Conservation (phyloP, 2,329 filamentous ascomycete genomes). For the Colletotrichum tropicale region DNA sequence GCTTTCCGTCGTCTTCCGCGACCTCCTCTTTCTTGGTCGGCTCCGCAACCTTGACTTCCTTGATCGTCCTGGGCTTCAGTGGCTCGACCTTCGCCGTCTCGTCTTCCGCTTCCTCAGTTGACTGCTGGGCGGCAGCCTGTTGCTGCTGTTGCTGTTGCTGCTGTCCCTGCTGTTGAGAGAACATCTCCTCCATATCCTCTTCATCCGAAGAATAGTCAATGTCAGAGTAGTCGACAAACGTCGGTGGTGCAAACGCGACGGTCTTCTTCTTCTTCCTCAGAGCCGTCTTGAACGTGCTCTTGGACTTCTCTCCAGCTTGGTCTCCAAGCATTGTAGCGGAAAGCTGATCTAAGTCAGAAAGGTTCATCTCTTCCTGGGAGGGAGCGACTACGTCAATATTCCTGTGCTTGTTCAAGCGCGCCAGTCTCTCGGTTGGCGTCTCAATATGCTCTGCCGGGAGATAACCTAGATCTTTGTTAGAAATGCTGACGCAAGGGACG, state of each 20-base stretch:
- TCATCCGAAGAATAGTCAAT: conserved; percentile 85
- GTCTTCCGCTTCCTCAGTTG: conserved; percentile 43
- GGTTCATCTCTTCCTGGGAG: conserved; percentile 8
- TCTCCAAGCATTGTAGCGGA: conserved; percentile 68
- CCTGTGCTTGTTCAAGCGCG: conserved; percentile 93
- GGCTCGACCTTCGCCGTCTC: conserved; percentile 62
- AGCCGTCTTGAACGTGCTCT: conserved; percentile 81
- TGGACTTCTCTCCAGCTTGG: conserved; percentile 72
- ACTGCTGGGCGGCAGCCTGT: conserved; percentile 27
- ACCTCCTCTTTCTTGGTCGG: conserved; percentile 29
- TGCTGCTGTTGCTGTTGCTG: conserved; percentile 36
- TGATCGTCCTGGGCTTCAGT: conserved; percentile 51
- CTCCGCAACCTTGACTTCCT: conserved; percentile 42
- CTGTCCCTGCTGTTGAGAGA: conserved; percentile 36
- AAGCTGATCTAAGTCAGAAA: conserved; percentile 48
- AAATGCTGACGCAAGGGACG: not conserved
- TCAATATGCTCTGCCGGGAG: conserved; percentile 98
- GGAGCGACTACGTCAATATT: conserved; percentile 84
- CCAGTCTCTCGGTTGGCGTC: conserved; percentile 92
- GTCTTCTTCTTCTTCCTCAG: conserved; percentile 87
- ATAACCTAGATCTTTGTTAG: conserved; percentile 68
- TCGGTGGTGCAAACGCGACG: conserved; percentile 83
- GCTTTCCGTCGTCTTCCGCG: conserved; percentile 38
- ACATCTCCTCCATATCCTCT: conserved; percentile 60
- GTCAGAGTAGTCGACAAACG: conserved; percentile 87